Evolutionary conservation across 805 yeast genomes (phyloP).

Genomic region (Saccharomycopsis javanensis): DNA sequence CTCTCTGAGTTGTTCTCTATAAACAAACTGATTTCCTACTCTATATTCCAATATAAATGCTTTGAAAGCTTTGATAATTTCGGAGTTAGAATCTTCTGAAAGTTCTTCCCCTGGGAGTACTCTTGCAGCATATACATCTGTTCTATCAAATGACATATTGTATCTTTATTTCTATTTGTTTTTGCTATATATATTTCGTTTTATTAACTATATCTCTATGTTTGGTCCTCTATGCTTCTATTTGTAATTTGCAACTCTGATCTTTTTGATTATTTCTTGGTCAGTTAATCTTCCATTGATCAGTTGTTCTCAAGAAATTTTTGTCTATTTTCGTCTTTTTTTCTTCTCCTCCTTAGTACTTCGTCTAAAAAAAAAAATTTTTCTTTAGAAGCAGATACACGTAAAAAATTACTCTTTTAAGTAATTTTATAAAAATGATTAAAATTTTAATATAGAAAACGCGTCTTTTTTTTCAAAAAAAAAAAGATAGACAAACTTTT

Average conservation of each 20-base stretch:
- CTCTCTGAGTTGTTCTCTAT: slow-evolving; percentile 85
- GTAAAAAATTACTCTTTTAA: neutral
- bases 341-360: neutral
- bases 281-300: neutral
- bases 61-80: slow-evolving; percentile 66
- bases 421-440: neutral
- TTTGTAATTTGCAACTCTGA: no score
- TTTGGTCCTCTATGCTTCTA: no score
- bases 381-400: neutral
- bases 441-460: neutral
- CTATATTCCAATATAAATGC: slow-evolving; percentile 79
- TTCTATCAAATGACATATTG: slow-evolving; percentile 62
- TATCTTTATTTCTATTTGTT: neutral
- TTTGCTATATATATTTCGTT: neutral
- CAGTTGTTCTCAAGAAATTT: neutral
- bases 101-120: slow-evolving; percentile 80
- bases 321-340: neutral
- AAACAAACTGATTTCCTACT: slow-evolving; percentile 70
- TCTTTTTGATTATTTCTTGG: neutral
- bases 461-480: neutral
- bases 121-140: slow-evolving; percentile 64
- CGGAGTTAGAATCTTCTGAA: slow-evolving; percentile 52
- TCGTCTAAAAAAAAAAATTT: neutral
- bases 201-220: no score
- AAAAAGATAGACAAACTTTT: no score